Evolutionary conservation across 2,329 filamentous ascomycete genomes (phyloP).

Genomic region (Gnomoniopsis smithogilvyi): DNA sequence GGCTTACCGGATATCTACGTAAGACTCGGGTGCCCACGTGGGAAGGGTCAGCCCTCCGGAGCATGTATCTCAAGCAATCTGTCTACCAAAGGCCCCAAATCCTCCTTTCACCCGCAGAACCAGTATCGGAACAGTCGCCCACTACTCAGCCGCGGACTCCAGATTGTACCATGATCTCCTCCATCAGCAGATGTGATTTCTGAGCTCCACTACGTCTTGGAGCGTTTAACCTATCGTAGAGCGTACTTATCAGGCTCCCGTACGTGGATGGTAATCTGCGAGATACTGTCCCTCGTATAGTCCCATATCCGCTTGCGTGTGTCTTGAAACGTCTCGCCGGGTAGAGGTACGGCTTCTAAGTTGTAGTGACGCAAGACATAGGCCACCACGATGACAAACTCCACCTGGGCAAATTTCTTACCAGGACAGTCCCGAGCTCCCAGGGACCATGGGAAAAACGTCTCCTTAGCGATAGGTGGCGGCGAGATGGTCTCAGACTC

Average conservation of each 20-base stretch:
- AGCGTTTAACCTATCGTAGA: conserved; percentile 8
- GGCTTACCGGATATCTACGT: too few species aligned
- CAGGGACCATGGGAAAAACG: background rate
- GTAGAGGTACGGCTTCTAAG: background rate
- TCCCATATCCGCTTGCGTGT: background rate
- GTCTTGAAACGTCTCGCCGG: background rate
- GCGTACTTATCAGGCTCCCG: conserved; percentile 20
- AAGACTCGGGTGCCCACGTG: too few species aligned
- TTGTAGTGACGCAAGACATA: background rate
- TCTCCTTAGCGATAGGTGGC: background rate
- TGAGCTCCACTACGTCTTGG: background rate
- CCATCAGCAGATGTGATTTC: too few species aligned
- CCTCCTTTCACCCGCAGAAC: too few species aligned
- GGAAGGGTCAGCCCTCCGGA: too few species aligned
- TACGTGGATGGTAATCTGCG: conserved; percentile 1
- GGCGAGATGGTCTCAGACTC: background rate
- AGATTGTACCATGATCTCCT: too few species aligned
- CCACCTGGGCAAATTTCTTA: conserved; percentile 10
- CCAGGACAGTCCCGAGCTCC: conserved; percentile 5
- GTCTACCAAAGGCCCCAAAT: too few species aligned
- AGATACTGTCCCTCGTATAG: background rate
- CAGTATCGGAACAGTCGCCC: too few species aligned
- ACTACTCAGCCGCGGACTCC: too few species aligned
- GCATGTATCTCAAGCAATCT: too few species aligned
- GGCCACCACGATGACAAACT: conserved; percentile 4